Percentiles rank a stretch among this genome's conserved stretches.
These are phyloP conservation scores for Chrysoporthe deuterocubensis DNA, from an alignment of 2,329 filamentous ascomycete species.

Conservation along the genomic window DNA sequence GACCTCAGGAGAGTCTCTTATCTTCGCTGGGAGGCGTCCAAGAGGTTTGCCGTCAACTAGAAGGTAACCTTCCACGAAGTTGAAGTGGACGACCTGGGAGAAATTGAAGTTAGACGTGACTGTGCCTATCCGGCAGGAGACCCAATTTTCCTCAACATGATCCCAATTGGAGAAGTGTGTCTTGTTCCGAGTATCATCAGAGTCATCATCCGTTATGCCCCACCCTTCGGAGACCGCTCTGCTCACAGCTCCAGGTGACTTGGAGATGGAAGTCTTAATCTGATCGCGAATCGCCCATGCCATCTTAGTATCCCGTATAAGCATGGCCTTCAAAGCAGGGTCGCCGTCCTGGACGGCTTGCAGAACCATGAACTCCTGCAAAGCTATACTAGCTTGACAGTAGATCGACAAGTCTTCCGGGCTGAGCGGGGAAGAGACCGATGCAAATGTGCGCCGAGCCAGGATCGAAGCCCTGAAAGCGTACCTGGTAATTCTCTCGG, in stretches of 20 bases:
- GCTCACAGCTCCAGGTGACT: conserved; percentile 33
- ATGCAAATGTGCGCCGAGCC: conserved; percentile 47
- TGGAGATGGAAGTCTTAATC: conserved; percentile 42
- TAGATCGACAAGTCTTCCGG: conserved; percentile 36
- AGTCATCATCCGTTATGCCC: conserved; percentile 36
- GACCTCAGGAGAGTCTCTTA: conserved; percentile 48
- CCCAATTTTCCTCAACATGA: conserved; percentile 38
- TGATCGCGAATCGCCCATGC: conserved; percentile 40
- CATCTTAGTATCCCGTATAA: conserved; percentile 53
- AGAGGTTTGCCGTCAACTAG: conserved; percentile 43
- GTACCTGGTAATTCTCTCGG: conserved; percentile 47
- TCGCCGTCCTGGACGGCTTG: conserved; percentile 41
- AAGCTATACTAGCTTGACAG: conserved; percentile 44
- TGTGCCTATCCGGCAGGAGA: conserved; percentile 32
- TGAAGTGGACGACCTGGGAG: conserved; percentile 39
- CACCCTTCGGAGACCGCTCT: conserved; percentile 46
- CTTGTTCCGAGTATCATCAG: conserved; percentile 25
- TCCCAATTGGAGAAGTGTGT: conserved; percentile 6
- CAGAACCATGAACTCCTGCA: conserved; percentile 51
- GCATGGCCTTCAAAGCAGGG: conserved; percentile 41
- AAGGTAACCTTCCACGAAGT: conserved; percentile 41
- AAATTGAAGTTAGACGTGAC: background rate
- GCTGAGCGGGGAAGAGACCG: conserved; percentile 4
- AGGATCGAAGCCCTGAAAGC: conserved; percentile 50
- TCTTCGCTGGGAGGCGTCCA: conserved; percentile 55